Percentiles rank a stretch among this genome's conserved stretches.
Conservation (phyloP, 306 rosid species). For the Cicer bijugum region DNA sequence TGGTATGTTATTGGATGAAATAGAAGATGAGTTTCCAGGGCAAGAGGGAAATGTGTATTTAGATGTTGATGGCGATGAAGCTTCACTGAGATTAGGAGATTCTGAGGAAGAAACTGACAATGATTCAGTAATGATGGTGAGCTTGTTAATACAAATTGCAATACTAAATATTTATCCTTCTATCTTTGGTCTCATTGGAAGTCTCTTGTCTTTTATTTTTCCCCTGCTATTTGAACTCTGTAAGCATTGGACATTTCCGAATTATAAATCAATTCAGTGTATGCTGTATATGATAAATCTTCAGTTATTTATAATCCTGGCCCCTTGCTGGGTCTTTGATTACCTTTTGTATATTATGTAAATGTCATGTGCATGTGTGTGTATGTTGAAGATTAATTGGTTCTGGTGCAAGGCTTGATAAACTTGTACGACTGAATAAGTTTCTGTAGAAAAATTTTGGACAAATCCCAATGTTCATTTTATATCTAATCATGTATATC, state of each 20-base stretch:
- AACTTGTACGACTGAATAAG: background rate
- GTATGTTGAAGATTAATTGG: constrained; percentile 9
- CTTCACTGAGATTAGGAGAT: constrained; percentile 66
- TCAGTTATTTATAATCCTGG: constrained; percentile 33
- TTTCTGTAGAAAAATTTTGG: constrained; percentile 16
- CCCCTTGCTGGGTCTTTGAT: background rate
- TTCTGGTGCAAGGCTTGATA: background rate
- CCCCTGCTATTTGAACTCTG: background rate
- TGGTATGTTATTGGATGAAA: constrained; percentile 77
- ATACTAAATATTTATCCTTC: background rate
- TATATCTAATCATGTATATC: constrained; percentile 1
- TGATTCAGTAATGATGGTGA: constrained; percentile 93
- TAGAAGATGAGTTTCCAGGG: constrained; percentile 52
- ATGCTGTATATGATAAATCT: constrained; percentile 12
- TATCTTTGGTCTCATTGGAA: constrained; percentile 4
- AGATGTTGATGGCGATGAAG: constrained; percentile 68
- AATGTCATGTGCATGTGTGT: background rate
- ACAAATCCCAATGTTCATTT: constrained; percentile 17
- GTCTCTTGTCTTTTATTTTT: constrained; percentile 1
- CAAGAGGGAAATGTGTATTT: constrained; percentile 50
- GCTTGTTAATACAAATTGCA: constrained; percentile 37
- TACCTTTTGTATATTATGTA: background rate
- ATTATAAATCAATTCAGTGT: constrained; percentile 22
- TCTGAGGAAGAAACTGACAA: constrained; percentile 78
- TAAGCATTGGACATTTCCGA: background rate